Evolutionary conservation across 225 moss, liverwort and hornwort genomes (phyloP).

Genomic region (Bryum argenteum): DNA sequence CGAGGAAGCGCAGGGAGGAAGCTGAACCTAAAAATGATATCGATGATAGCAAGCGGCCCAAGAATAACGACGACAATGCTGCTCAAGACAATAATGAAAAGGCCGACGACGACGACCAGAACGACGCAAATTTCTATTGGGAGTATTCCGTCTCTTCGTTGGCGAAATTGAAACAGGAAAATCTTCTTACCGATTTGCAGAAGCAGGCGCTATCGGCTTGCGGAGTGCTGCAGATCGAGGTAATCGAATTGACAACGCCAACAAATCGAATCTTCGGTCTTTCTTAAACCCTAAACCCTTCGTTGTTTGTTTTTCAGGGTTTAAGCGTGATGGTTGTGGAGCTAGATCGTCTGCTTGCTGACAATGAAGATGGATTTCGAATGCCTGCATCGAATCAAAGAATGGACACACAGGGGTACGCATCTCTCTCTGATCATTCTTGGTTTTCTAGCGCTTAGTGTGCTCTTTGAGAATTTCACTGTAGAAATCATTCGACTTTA

Average conservation of each 20-base stretch:
- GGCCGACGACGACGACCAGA: conserved; percentile 13
- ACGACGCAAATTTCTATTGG: conserved; percentile 34
- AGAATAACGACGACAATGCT: background rate
- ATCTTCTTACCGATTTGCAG: conserved; percentile 13
- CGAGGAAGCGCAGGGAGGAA: conserved; percentile 32
- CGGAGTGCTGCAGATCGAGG: conserved; percentile 42
- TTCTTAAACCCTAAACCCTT: background rate
- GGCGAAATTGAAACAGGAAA: conserved; percentile 20
- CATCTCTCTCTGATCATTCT: background rate
- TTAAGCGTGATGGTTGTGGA: conserved; percentile 31
- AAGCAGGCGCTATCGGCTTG: conserved; percentile 33
- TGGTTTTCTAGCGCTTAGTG: background rate
- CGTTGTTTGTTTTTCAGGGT: background rate
- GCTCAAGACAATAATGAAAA: too few relatives aligned
- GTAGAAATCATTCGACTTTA: too few relatives aligned
- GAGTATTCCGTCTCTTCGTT: conserved; percentile 41
- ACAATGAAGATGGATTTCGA: background rate
- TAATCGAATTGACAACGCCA: conserved; percentile 5
- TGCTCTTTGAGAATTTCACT: too few relatives aligned
- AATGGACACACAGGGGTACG: conserved; percentile 24
- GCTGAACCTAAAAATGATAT: conserved; percentile 19
- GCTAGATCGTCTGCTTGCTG: conserved; percentile 45
- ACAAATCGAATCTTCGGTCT: background rate
- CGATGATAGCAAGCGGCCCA: conserved; percentile 30
- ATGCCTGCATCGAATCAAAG: conserved; percentile 10